Evolutionary conservation across 2,329 filamentous ascomycete species (phyloP), one percentile per base, ranked within the genome.

Genomic region (Clonostachys rhizophaga): DNA sequence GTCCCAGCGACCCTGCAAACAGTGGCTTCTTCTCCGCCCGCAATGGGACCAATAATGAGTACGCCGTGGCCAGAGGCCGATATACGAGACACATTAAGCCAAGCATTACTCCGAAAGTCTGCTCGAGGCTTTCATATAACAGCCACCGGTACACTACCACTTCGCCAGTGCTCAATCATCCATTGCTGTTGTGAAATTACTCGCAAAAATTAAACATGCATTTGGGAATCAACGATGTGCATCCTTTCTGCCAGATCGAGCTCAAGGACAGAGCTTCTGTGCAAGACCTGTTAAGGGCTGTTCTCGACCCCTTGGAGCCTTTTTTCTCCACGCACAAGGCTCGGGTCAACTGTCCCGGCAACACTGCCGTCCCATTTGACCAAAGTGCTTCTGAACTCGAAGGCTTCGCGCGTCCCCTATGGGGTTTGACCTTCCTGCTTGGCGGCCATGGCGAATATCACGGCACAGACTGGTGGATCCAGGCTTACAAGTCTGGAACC

Each of bases 321-420:
- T 87, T 87, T 64, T 88, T 89, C 65, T 90, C 87, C 2, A 81
- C 83, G 0, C 60, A 71, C 40, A 78, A 79, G 58, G 81, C 84
- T 11, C 74, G 86, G 42, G 76, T 91, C 42, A 83, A 81, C 57
- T 78, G 84, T 20, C 78, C 78, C 2, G 87, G 87, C 6, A 80
- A 78, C 13, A 89, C 86, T 0, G 86, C 86, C 16, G 88, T 89
- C 17, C 75, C 86, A 24, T 91, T 91, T 62, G 88, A 91, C 59
- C 84, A 89, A 62, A 79, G 82, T 2, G 87, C 86, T 9, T 86
- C 87, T 2, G 86, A 91, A 58, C 78, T 91, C 34, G 88, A 92
- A 65, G 87, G 87, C 20, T 84, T 84, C 58, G 85, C 83, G 41
- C 79, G 88, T 2, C 87, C 88, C 1, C 72, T 91, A 44, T 91